These are phyloP conservation scores for Prunus mongolica DNA, from an alignment of 306 rosid genomes.

Conservation along the genomic window DNA sequence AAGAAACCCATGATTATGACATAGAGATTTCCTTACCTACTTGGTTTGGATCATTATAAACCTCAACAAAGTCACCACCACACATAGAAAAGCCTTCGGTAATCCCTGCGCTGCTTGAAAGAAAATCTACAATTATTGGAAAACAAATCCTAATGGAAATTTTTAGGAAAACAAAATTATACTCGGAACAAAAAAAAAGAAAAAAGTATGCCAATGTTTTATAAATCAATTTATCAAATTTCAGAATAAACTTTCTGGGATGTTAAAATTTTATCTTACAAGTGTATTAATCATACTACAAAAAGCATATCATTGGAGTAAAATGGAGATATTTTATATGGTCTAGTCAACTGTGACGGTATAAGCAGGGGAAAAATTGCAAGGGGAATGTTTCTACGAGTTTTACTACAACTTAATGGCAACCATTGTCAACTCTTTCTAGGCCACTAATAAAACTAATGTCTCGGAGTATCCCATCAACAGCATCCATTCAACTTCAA, in stretches of 20 bases:
- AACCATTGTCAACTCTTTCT: neutral
- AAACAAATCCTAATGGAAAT: neutral
- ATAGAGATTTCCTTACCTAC: conserved; percentile 48
- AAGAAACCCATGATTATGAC: neutral
- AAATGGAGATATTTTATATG: too few species aligned
- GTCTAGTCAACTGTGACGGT: too few species aligned
- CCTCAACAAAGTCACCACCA: conserved; percentile 96
- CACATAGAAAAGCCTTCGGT: conserved; percentile 99
- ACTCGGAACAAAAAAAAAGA: neutral
- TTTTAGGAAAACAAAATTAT: neutral
- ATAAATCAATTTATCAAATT: too few species aligned
- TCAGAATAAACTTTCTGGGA: too few species aligned
- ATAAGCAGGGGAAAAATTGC: too few species aligned
- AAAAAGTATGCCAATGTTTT: neutral
- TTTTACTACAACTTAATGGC: too few species aligned
- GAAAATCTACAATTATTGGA: neutral
- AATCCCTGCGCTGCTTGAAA: conserved; percentile 80
- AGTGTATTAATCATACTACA: too few species aligned
- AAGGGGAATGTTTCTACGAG: too few species aligned
- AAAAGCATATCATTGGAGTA: too few species aligned
- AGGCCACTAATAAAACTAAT: neutral
- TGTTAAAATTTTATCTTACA: neutral
- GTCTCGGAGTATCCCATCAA: neutral
- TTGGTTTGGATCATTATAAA: conserved; percentile 79
- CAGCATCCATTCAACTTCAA: neutral